Evolutionary conservation across 2,329 filamentous ascomycete genomes (phyloP).

Genomic region (Phaeosphaeriaceae sp.): DNA sequence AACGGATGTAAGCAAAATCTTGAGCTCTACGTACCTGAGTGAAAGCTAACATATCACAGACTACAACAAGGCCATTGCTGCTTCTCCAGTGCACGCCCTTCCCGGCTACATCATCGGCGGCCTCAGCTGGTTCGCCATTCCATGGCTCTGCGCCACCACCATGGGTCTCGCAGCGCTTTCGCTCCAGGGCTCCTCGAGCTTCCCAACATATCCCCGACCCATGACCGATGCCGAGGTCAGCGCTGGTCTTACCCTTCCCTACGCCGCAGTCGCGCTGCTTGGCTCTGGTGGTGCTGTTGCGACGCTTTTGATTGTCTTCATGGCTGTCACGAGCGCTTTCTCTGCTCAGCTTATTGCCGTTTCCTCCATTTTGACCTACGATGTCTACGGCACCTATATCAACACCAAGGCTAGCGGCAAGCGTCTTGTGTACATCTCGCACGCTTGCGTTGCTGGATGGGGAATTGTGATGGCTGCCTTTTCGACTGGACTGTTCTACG

Average conservation of each 20-base stretch:
- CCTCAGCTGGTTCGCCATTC: constrained; percentile 57
- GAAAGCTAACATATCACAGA: constrained; percentile 15
- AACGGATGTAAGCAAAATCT: constrained; percentile 65
- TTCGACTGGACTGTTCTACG: constrained; percentile 69
- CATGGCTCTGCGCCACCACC: constrained; percentile 56
- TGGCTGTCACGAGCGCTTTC: constrained; percentile 56
- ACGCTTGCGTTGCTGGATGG: constrained; percentile 75
- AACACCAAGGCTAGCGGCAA: constrained; percentile 77
- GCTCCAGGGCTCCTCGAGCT: constrained; percentile 49
- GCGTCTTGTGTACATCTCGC: constrained; percentile 78
- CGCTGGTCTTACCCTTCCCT: constrained; percentile 41
- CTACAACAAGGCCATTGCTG: constrained; percentile 92
- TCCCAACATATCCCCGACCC: constrained; percentile 51
- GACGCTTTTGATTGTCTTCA: constrained; percentile 53
- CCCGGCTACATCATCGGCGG: constrained; percentile 65
- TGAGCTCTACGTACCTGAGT: background rate
- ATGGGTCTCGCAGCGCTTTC: constrained; percentile 55
- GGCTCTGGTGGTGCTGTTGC: constrained; percentile 42
- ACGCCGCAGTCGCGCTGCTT: constrained; percentile 39
- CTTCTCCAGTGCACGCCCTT: constrained; percentile 81
- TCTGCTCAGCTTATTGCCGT: constrained; percentile 65
- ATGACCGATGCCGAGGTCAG: constrained; percentile 35
- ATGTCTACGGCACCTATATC: constrained; percentile 87
- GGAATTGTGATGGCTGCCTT: constrained; percentile 81
- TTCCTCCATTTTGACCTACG: constrained; percentile 86